Evolutionary conservation across 768 basidiomycete genomes (phyloP).

Genomic region (Rickenella mellea): DNA sequence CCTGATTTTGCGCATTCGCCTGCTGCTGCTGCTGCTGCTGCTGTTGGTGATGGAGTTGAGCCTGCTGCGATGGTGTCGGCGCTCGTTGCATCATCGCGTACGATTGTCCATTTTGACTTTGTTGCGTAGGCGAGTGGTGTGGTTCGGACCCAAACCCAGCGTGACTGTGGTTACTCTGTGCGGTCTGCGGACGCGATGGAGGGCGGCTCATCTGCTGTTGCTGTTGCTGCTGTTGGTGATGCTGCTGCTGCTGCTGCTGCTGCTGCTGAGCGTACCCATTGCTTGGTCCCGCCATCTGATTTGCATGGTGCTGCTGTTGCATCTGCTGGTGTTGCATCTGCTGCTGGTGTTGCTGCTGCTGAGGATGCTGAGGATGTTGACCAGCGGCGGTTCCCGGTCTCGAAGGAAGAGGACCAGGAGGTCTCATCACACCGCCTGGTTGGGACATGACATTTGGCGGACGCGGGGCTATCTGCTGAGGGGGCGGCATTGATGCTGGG

Average conservation of each 20-base stretch:
- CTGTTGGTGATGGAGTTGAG: slow-evolving; percentile 10
- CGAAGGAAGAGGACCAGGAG: too few species aligned
- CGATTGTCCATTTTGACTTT: too few species aligned
- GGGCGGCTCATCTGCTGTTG: slow-evolving; percentile 9
- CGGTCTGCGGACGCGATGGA: slow-evolving; percentile 7
- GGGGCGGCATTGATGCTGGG: slow-evolving; percentile 7
- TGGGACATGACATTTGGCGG: slow-evolving; percentile 5
- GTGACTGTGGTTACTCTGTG: slow-evolving; percentile 4
- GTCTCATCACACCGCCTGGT: too few species aligned
- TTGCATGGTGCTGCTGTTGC: slow-evolving; percentile 11
- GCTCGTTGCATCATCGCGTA: slow-evolving; percentile 18
- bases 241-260: slow-evolving; percentile 12
- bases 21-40: slow-evolving; percentile 8
- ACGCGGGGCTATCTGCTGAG: slow-evolving; percentile 1
- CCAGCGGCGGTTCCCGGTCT: too few species aligned
- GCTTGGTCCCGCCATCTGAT: too few species aligned
- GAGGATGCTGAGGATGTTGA: slow-evolving; percentile 11
- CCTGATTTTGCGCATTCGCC: too few species aligned
- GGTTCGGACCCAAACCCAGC: too few species aligned
- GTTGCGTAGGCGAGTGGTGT: too few species aligned
- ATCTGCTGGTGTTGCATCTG: slow-evolving; percentile 2
- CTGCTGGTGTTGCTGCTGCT: slow-evolving; percentile 8
- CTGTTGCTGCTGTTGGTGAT: slow-evolving; percentile 8
- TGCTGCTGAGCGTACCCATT: too few species aligned
- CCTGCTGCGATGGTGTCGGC: slow-evolving; percentile 12